phyloP scores from a whole-genome alignment of 495 filamentous ascomycete species.

The Poronia punctata region DNA sequence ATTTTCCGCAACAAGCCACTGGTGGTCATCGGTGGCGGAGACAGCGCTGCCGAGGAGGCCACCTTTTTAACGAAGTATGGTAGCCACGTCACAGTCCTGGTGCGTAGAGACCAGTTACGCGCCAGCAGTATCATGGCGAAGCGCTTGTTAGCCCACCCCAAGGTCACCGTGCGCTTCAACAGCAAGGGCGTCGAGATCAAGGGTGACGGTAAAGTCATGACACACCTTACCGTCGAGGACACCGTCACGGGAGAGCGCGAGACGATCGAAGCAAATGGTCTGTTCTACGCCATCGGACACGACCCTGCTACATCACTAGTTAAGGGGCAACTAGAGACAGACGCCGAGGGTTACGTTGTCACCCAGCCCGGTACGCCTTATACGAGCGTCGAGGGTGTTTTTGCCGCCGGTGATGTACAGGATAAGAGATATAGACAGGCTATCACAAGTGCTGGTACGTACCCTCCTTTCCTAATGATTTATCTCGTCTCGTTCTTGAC shows the following conservation, averaged over 20 bases:
- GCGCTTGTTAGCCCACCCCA: constrained; percentile 71
- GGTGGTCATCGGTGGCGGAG: constrained; percentile 92
- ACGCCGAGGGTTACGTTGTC: constrained; percentile 79
- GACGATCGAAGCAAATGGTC: constrained; percentile 77
- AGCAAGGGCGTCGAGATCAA: constrained; percentile 71
- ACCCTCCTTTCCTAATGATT: not conserved
- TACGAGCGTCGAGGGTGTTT: constrained; percentile 87
- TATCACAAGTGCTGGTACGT: constrained; percentile 91
- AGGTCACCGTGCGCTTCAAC: constrained; percentile 84
- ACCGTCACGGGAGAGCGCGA: constrained; percentile 69
- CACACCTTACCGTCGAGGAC: constrained; percentile 71
- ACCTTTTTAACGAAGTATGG: constrained; percentile 98
- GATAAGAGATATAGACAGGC: constrained; percentile 98
- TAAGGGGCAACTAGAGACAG: constrained; percentile 78
- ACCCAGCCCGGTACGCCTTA: constrained; percentile 83
- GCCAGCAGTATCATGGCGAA: constrained; percentile 90
- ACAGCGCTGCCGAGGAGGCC: constrained; percentile 95
- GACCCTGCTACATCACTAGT: constrained; percentile 85
- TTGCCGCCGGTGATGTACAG: constrained; percentile 95
- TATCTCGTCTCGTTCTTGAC: constrained; percentile 6
- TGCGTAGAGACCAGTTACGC: constrained; percentile 76
- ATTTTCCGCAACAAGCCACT: constrained; percentile 96
- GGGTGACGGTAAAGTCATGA: constrained; percentile 83
- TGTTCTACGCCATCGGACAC: constrained; percentile 98
- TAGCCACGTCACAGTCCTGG: constrained; percentile 85